A percentile compares a stretch with the other conserved stretches of the same genome.
Evolutionary conservation across 345 rosid genomes (phyloP).

Genomic region (Cochlearia excelsa): DNA sequence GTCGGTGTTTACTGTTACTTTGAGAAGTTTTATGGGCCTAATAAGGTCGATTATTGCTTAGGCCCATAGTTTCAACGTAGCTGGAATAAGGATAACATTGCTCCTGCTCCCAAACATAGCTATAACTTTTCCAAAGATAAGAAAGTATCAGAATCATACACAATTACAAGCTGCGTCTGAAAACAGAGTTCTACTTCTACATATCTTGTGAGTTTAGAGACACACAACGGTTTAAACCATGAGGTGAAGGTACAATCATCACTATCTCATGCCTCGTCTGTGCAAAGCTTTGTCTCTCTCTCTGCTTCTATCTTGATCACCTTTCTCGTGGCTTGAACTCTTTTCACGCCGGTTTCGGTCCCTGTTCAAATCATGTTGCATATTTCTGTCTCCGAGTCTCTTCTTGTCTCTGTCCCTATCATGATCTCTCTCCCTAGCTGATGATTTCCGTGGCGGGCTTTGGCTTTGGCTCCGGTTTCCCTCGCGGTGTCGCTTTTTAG

Average conservation of each 20-base stretch:
- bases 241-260: conserved; percentile 26
- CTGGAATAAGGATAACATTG: background rate
- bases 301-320: conserved; percentile 63
- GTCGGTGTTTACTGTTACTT: conserved; percentile 15
- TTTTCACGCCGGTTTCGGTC: conserved; percentile 63
- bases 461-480: conserved; percentile 65
- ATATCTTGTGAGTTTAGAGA: conserved; percentile 17
- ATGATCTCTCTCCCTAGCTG: conserved; percentile 50
- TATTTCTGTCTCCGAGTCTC: conserved; percentile 49
- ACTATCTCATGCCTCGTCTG: conserved; percentile 45
- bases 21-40: background rate
- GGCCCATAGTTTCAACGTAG: conserved; percentile 5
- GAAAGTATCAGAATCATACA: conserved; percentile 16
- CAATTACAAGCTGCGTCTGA: conserved; percentile 28
- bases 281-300: conserved; percentile 75
- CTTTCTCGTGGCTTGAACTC: conserved; percentile 72
- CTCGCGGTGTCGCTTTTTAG: conserved; percentile 66
- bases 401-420: conserved; percentile 47
- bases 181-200: conserved; percentile 5
- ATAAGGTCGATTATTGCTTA: background rate
- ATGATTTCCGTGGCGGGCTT: conserved; percentile 70
- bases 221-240: conserved; percentile 16
- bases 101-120: conserved; percentile 14
- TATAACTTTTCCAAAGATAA: background rate
- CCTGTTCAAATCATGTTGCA: conserved; percentile 38